Base-by-base conservation (phyloP, 2,329 filamentous ascomycete species). In the Rachicladosporium sp. region DNA sequence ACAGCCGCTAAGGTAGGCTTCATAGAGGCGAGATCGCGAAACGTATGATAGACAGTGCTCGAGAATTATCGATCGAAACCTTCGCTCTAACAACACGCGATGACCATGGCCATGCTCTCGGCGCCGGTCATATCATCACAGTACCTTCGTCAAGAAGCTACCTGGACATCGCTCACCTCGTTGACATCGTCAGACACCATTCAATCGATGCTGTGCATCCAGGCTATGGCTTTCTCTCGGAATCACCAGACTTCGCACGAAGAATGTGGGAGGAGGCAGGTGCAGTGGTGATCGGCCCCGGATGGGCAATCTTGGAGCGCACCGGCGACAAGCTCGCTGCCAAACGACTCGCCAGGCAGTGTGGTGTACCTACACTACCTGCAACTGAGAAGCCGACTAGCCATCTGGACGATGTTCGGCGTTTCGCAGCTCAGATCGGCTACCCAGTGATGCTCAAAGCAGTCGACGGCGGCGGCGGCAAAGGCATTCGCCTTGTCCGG, bases 391-490 rank as follows among this genome's bases (percentile, higher is more conserved):
- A 47, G 60, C 1, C 55, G 56, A 2, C 29, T 59, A 1, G 53
- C 29, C 43, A 54, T 23, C 40, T 44, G 1, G 46, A 44, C 3
- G 51, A 51, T 10, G 39, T 55, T 10, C 43, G 41, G 19, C 32
- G 21, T 4, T 50, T 41, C 2, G 54, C 55, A 1, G 42, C 47
- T 10, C 38, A 51, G 8, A 55, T 58, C 35, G 45, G 37, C 2
- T 44, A 37, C 29, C 67, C 66, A 0, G 49, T 70, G 3, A 68
- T 71, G 60, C 38, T 71, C 1, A 71, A 70, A 43, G 65, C 62
- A n/a, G 65, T 65, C 1, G 65, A 63, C 6, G 68, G 68, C 0
- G 67, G 67, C 1, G 67, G 67, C 0, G 67, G 66, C 5, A 67
- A 63, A 7, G 67, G 66, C 0, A 54, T 70, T 30, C 56, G 61